A percentile compares a stretch with the other conserved stretches of the same genome.
Conservation (phyloP, 306 rosid genomes). For the Quercus suber region DNA sequence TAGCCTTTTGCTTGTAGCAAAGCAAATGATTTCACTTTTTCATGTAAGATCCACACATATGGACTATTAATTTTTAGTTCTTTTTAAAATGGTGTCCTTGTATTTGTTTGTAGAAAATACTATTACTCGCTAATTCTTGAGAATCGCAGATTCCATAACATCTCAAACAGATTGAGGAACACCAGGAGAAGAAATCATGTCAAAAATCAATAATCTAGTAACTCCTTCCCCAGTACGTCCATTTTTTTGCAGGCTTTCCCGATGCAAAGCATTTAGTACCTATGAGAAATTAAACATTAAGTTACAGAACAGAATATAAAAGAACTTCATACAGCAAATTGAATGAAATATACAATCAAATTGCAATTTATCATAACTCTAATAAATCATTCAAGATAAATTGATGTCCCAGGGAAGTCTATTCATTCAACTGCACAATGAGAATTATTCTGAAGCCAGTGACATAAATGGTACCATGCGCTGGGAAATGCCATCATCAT, state of each 20-base stretch:
- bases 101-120: background rate
- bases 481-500: too few species aligned
- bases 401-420: background rate
- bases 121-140: background rate
- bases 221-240: conserved; percentile 96
- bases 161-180: background rate
- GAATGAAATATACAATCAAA: background rate
- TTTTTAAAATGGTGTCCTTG: background rate
- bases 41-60: background rate
- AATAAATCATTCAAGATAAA: background rate
- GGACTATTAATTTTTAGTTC: background rate
- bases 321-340: background rate
- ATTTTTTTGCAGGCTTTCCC: conserved; percentile 76
- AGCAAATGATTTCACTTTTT: background rate
- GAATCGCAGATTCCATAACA: too few species aligned
- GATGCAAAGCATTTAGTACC: conserved; percentile 87
- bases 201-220: conserved; percentile 41
- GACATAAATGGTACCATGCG: background rate
- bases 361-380: background rate
- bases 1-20: background rate
- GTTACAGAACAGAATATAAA: background rate
- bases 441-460: background rate
- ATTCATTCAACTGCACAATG: background rate
- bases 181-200: background rate
- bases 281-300: conserved; percentile 16